Conservation (phyloP, 2,329 filamentous ascomycete genomes). For the Paecilomyces formosus region DNA sequence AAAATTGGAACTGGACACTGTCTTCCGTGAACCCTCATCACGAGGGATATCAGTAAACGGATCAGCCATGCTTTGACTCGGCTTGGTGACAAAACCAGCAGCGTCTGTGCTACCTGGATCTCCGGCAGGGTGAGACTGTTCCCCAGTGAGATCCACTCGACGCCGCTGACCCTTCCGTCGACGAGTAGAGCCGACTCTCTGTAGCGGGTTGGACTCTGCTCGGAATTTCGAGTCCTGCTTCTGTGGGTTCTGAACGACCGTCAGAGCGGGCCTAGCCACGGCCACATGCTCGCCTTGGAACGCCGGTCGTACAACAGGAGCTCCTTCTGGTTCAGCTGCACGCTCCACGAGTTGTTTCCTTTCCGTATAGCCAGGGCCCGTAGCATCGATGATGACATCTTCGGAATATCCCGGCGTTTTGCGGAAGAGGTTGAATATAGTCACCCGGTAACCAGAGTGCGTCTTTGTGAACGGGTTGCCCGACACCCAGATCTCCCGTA, state of each 20-base stretch:
- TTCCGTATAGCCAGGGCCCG: constrained; percentile 76
- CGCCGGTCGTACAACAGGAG: constrained; percentile 68
- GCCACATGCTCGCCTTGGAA: constrained; percentile 57
- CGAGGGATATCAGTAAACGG: background rate
- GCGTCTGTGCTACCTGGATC: background rate
- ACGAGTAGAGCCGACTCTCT: constrained; percentile 25
- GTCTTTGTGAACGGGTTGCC: constrained; percentile 89
- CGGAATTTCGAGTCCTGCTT: constrained; percentile 3
- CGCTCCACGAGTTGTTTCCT: constrained; percentile 77
- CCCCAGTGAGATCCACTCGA: constrained; percentile 50
- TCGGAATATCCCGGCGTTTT: constrained; percentile 82
- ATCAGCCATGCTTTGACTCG: background rate
- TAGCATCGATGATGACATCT: constrained; percentile 82
- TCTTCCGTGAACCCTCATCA: background rate
- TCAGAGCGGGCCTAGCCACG: constrained; percentile 56
- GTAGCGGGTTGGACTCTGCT: constrained; percentile 9
- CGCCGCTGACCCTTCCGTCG: constrained; percentile 47
- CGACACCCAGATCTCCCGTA: constrained; percentile 85
- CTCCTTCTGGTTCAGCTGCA: constrained; percentile 64
- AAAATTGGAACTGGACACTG: background rate
- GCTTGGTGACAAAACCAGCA: background rate
- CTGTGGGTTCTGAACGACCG: constrained; percentile 7
- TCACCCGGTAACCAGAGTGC: constrained; percentile 75
- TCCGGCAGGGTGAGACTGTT: constrained; percentile 21
- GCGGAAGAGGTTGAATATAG: constrained; percentile 94